Percentiles rank a stretch among this genome's conserved stretches.
Conservation (phyloP, 805 yeast species). For the Cyberlindnera saturnus region DNA sequence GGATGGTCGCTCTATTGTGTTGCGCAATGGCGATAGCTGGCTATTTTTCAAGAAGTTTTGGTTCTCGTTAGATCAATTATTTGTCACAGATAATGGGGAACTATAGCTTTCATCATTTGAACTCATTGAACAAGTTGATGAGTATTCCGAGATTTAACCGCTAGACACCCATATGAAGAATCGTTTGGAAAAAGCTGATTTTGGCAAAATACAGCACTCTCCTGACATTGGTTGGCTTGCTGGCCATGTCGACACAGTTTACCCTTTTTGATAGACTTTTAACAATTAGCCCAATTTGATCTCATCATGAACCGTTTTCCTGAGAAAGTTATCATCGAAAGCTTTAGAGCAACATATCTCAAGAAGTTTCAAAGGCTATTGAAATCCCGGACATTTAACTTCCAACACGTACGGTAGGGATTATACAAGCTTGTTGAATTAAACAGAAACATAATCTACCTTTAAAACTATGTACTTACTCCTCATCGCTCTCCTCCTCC, state of each 20-base stretch:
- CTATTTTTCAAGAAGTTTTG: conserved; percentile 7
- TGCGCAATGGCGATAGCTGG: conserved; percentile 9
- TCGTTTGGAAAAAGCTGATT: not conserved
- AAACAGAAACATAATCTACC: too few species aligned
- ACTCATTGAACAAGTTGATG: not conserved
- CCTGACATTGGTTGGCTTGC: not conserved
- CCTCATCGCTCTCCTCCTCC: conserved; percentile 19
- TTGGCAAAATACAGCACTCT: not conserved
- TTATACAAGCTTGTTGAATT: too few species aligned
- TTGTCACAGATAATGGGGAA: not conserved
- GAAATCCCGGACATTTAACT: not conserved
- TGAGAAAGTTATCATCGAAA: not conserved
- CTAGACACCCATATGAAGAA: not conserved
- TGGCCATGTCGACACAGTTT: not conserved
- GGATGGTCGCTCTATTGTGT: not conserved
- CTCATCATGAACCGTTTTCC: conserved; percentile 1
- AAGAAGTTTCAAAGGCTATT: not conserved
- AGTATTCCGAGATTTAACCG: not conserved
- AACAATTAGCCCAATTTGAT: not conserved
- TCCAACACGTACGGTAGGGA: not conserved
- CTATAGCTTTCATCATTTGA: not conserved
- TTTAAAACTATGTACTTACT: conserved; percentile 7
- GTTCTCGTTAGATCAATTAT: conserved; percentile 1
- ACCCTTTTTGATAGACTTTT: conserved; percentile 2
- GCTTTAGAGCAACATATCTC: not conserved